A percentile compares a stretch with the other conserved stretches of the same genome.
Conservation (phyloP, 345 rosid species). For the Cardamine chenopodiifolia region DNA sequence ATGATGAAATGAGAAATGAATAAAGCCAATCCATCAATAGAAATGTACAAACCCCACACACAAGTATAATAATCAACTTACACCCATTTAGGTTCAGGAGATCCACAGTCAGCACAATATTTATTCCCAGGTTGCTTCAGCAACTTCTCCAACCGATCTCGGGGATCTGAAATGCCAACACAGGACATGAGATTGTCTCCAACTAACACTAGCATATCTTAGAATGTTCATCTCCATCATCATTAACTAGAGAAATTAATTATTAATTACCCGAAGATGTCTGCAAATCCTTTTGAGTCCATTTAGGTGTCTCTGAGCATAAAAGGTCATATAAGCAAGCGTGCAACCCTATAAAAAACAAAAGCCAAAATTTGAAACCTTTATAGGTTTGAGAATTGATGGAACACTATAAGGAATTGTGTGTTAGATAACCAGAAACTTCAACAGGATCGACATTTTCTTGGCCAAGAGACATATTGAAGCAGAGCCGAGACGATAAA, state of each 20-base stretch:
- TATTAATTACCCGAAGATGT: conserved; percentile 58
- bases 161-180: conserved; percentile 50
- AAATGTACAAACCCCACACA: background rate
- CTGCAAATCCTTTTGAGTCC: conserved; percentile 42
- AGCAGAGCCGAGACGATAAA: conserved; percentile 30
- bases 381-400: background rate
- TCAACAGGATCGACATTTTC: conserved; percentile 46
- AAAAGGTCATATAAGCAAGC: conserved; percentile 65
- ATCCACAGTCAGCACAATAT: conserved; percentile 91
- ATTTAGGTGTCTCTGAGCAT: conserved; percentile 47
- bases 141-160: conserved; percentile 58
- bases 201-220: conserved; percentile 9
- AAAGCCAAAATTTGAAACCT: conserved; percentile 8
- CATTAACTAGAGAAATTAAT: conserved; percentile 3
- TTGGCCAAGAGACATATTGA: conserved; percentile 61
- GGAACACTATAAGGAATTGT: background rate
- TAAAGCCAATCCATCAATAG: conserved; percentile 28
- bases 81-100: conserved; percentile 98
- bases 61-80: conserved; percentile 47
- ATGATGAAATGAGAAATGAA: conserved; percentile 33
- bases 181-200: background rate
- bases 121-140: conserved; percentile 58
- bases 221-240: conserved; percentile 14
- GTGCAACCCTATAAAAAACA: conserved; percentile 44
- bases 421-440: conserved; percentile 49